These are phyloP conservation scores for Hypomyces perniciosus DNA, from an alignment of 2,329 filamentous ascomycete genomes.

Conservation along the genomic window DNA sequence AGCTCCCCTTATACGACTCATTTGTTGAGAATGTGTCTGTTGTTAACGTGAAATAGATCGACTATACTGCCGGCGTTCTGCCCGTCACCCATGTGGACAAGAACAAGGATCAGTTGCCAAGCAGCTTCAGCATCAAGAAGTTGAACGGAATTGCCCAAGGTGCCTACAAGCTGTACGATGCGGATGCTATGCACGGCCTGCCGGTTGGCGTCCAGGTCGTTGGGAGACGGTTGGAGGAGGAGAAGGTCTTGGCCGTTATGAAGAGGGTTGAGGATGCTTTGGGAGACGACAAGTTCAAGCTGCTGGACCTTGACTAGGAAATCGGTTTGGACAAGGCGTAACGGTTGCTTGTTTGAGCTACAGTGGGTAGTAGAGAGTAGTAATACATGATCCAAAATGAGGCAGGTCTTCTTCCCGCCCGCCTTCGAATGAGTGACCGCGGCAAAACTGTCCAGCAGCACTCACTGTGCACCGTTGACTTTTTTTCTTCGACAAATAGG, in stretches of 20 bases:
- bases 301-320: constrained; percentile 41
- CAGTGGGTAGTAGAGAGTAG: no score
- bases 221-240: constrained; percentile 73
- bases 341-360: background rate
- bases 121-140: constrained; percentile 52
- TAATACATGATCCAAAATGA: no score
- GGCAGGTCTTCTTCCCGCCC: no score
- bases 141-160: constrained; percentile 76
- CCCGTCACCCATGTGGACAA: constrained; percentile 81
- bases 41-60: constrained; percentile 49
- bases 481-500: no score
- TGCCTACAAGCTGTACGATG: constrained; percentile 82
- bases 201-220: constrained; percentile 84
- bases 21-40: constrained; percentile 1
- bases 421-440: no score
- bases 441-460: no score
- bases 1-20: constrained; percentile 23
- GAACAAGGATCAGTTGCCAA: constrained; percentile 58
- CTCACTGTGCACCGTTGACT: no score
- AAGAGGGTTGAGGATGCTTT: constrained; percentile 69
- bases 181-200: constrained; percentile 75
- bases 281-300: constrained; percentile 47
- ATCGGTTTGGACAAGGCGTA: background rate
- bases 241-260: constrained; percentile 82
- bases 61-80: constrained; percentile 77